Evolutionary conservation across 352 stramenopile species (phyloP), one percentile per base, ranked within the genome.

Genomic region (Pythium scleroteichum): DNA sequence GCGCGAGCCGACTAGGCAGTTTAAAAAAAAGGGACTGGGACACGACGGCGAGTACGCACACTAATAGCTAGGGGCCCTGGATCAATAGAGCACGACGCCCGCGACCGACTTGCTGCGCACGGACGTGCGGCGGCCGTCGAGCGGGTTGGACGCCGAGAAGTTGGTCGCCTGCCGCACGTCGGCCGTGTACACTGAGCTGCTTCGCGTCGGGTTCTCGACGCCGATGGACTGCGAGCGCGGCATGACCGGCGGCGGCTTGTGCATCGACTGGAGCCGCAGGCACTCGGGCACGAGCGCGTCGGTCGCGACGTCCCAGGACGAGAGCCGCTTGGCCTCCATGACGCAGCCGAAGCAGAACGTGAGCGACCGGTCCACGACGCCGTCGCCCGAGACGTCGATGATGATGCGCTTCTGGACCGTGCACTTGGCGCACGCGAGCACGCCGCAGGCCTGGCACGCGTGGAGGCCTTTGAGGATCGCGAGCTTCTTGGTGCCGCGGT

Each of bases 381-480:
- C 64, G 27, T 75, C 65, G 6, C 44, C 16, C 1, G 69, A 67
- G 12, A 87, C 62, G 49, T 89, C 73, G n/a, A 89, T 53, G 2
- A 76, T 77, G 49, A 87, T 74, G 17, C 80, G 79, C 59, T 87
- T 87, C 22, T 76, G 33, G 4, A 88, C 69, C 12, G 63, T 78
- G 55, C 80, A 90, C 27, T 78, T 76, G 22, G 51, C 16, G 59
- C 80, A 88, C 9, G 85, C 64, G n/a, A 75, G 53, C 9, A 61
- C 52, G 2, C 61, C 68, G 40, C 80, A 90, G 19, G 81, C 77
- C 47, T 84, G 67, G 48, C 80, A 90, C 20, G 39, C 8, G 29
- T 48, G 29, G 40, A 62, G 33, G 26, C 49, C 23, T 14, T 46
- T 59, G n/a, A 33, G 29, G 10, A 53, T 13, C 12, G 53, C 58